phyloP scores from a whole-genome alignment of 2,329 filamentous ascomycete genomes.

The Sporothrix dimorphospora region DNA sequence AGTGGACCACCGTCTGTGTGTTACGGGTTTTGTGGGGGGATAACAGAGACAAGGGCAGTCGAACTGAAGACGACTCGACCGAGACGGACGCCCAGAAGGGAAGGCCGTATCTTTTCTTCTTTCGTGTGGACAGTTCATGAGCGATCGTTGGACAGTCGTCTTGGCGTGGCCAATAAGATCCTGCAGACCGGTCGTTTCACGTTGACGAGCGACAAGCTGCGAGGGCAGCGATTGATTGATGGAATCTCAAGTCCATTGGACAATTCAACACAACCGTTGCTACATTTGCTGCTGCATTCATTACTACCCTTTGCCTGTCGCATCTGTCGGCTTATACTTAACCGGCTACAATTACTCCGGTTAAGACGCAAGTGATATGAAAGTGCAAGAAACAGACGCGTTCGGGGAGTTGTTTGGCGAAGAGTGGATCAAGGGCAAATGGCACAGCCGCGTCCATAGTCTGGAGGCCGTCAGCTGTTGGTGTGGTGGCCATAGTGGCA shows the following conservation, averaged over 20 bases:
- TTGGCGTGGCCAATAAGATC: not conserved
- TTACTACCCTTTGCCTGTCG: no score
- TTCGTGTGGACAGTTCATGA: not conserved
- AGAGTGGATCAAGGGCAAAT: no score
- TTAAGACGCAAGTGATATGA: no score
- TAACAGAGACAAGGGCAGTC: not conserved
- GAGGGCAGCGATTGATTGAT: not conserved
- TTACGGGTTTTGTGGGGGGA: not conserved
- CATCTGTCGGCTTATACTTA: no score
- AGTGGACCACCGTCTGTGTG: not conserved
- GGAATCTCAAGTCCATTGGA: not conserved
- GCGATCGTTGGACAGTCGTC: not conserved
- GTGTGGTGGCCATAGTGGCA: no score
- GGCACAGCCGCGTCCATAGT: no score
- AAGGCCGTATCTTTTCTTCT: not conserved
- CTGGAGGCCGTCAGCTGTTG: no score
- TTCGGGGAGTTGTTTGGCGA: no score
- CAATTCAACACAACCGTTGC: not conserved
- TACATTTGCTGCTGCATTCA: no score
- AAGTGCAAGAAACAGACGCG: no score
- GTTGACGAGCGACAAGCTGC: not conserved
- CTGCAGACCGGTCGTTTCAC: not conserved
- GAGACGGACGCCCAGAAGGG: not conserved
- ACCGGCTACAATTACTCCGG: no score
- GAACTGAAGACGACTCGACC: not conserved